Conservation (phyloP, 768 basidiomycete genomes). For the Hypholoma sublateritium region DNA sequence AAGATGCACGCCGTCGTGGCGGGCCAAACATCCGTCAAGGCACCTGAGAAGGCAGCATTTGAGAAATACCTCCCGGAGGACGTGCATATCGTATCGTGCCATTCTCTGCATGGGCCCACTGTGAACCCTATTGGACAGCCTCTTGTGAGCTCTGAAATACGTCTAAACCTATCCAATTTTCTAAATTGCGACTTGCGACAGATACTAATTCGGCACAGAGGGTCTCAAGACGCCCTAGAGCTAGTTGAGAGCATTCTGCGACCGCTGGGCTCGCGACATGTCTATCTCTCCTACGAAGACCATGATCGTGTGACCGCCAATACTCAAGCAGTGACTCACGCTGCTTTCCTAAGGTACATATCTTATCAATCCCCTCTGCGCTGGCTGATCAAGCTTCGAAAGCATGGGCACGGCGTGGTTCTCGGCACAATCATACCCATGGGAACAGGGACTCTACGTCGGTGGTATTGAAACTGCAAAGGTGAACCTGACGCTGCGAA, state of each 20-base stretch:
- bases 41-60: slow-evolving; percentile 88
- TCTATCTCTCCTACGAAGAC: slow-evolving; percentile 93
- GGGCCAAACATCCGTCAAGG: slow-evolving; percentile 96
- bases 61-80: slow-evolving; percentile 86
- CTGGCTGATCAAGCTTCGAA: neutral
- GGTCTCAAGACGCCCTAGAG: slow-evolving; percentile 63
- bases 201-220: slow-evolving; percentile 90
- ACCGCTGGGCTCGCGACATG: slow-evolving; percentile 81
- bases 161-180: neutral
- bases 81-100: slow-evolving; percentile 87
- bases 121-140: slow-evolving; percentile 90
- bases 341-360: slow-evolving; percentile 88
- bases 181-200: slow-evolving; percentile 27
- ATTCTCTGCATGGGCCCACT: slow-evolving; percentile 92
- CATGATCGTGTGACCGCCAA: slow-evolving; percentile 97
- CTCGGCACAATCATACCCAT: slow-evolving; percentile 75
- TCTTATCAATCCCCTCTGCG: neutral
- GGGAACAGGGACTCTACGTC: slow-evolving; percentile 94
- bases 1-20: slow-evolving; percentile 91
- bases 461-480: slow-evolving; percentile 98
- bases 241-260: slow-evolving; percentile 83
- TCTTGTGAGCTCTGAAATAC: slow-evolving; percentile 50
- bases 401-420: slow-evolving; percentile 99
- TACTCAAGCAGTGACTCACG: slow-evolving; percentile 97
- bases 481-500: slow-evolving; percentile 94